Evolutionary conservation across 306 rosid species (phyloP), one percentile per base, ranked within the genome.

Genomic region (Fagus sylvatica): DNA sequence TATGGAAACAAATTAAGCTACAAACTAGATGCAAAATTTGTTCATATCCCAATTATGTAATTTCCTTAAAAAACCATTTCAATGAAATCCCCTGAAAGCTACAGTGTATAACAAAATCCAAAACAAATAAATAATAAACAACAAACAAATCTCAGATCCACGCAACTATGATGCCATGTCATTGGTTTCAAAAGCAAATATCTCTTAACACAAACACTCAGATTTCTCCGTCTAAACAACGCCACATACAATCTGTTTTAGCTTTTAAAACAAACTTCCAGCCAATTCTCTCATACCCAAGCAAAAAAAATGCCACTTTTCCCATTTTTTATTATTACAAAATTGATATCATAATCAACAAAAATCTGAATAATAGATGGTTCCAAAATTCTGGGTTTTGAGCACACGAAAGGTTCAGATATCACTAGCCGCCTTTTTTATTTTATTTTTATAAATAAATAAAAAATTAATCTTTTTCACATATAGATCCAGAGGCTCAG

Each of bases 191-290:
- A 66, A 33, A 65, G 57, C 46, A 61, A 51, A 37, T 41, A 73
- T 41, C 33, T 68, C 16, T 22, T 17, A 70, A 53, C 37, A 37
- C 68, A 40, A 53, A 49, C 59, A 73, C 54, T 65, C 37, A 28
- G 51, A 53, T 53, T 64, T 73, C 74, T 64, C 67, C 78, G 83
- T 79, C 49, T 17, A 42, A 73, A 61, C 13, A 32, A 79, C 83
- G 83, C 78, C 74, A 73, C 37, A 54, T 40, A 41, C 61, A 30
- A 42, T 79, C 68, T 54, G 77, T 22, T 48, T 78, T 37, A 51
- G 54, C 72, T 79, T 72, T 30, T 56, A 56, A 78, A 17, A 37
- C 30, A 66, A 39, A 0, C 30, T 40, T 66, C 33, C 46, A 66
- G 41, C 5, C 71, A 66, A 2, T 15, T 66, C 7, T 66, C 71